These are phyloP conservation scores for Stachybotrys elegans DNA, from an alignment of 2,329 filamentous ascomycete species.

Conservation along the genomic window DNA sequence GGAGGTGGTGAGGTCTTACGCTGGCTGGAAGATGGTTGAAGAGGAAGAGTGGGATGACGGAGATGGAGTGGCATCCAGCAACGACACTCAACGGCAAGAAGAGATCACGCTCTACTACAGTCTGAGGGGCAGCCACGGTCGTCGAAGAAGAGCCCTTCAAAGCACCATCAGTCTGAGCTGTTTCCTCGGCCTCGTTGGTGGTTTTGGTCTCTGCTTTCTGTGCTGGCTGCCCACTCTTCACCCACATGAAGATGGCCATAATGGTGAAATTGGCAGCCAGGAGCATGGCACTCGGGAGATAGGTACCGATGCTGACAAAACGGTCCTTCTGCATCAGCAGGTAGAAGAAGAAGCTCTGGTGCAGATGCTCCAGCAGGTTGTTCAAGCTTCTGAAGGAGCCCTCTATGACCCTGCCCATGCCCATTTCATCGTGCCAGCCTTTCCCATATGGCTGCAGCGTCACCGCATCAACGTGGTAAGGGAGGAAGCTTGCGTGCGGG, in stretches of 20 bases:
- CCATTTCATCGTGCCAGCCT: conserved; percentile 98
- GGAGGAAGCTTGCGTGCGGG: conserved; percentile 92
- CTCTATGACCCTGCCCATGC: conserved; percentile 82
- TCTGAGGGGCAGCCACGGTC: conserved; percentile 8
- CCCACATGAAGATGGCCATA: conserved; percentile 91
- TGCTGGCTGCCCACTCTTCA: conserved; percentile 67
- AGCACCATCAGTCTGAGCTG: conserved; percentile 1
- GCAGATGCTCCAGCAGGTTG: conserved; percentile 91
- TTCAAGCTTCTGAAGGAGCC: conserved; percentile 90
- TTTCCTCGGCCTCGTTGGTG: conserved; percentile 10
- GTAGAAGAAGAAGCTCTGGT: conserved; percentile 99
- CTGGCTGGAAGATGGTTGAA: conserved; percentile 69
- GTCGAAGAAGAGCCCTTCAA: conserved; percentile 25
- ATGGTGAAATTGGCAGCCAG: conserved; percentile 93
- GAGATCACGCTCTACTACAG: conserved; percentile 56
- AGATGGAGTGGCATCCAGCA: conserved; percentile 66
- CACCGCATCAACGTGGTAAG: conserved; percentile 94
- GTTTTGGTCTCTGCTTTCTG: conserved; percentile 13
- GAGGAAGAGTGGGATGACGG: conserved; percentile 75
- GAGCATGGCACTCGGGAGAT: conserved; percentile 95
- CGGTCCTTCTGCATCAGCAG: conserved; percentile 84
- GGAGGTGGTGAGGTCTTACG: conserved; percentile 41
- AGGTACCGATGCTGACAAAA: conserved; percentile 97
- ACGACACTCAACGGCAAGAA: conserved; percentile 72
- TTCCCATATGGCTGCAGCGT: conserved; percentile 86